A percentile compares a stretch with the other conserved stretches of the same genome.
phyloP scores from a whole-genome alignment of 2,329 filamentous ascomycete species.

The Nigrospora oryzae region DNA sequence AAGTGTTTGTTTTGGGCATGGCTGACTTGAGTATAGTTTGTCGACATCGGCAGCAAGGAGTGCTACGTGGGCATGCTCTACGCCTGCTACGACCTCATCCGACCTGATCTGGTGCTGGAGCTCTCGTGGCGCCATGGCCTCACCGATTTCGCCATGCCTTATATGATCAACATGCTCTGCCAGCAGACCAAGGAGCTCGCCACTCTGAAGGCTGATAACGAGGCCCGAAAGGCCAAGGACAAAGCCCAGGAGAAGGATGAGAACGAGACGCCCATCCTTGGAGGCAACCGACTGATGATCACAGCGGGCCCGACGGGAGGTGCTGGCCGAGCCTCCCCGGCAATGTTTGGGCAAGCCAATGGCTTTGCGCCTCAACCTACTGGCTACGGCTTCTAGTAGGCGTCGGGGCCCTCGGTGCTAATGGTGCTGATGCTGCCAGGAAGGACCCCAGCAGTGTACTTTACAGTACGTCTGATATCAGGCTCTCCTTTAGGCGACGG shows the following conservation, averaged over 20 bases:
- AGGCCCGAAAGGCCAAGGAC: slow-evolving; percentile 78
- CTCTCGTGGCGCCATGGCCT: slow-evolving; percentile 95
- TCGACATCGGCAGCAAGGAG: slow-evolving; percentile 97
- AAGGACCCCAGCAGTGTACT: no score
- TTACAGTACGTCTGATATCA: no score
- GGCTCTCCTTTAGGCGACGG: no score
- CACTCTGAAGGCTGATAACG: slow-evolving; percentile 86
- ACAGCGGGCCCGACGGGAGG: slow-evolving; percentile 70
- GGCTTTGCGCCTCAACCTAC: slow-evolving; percentile 86
- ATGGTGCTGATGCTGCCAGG: neutral
- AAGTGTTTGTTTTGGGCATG: neutral
- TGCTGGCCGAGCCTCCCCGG: slow-evolving; percentile 46
- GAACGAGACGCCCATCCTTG: slow-evolving; percentile 88
- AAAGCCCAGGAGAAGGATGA: slow-evolving; percentile 72
- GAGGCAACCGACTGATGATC: slow-evolving; percentile 84
- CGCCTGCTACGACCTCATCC: slow-evolving; percentile 94
- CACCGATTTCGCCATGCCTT: slow-evolving; percentile 97
- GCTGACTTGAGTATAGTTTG: slow-evolving; percentile 59
- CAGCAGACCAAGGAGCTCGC: slow-evolving; percentile 86
- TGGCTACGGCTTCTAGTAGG: slow-evolving; percentile 55
- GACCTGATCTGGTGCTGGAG: slow-evolving; percentile 86
- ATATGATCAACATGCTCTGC: slow-evolving; percentile 97
- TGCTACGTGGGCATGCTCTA: slow-evolving; percentile 99
- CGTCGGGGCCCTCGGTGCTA: slow-evolving; percentile 8
- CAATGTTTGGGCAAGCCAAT: slow-evolving; percentile 71